Percentiles rank a stretch among this genome's conserved stretches.
Evolutionary conservation across 2,329 filamentous ascomycete species (phyloP).

Genomic region (Colletotrichum sp.): DNA sequence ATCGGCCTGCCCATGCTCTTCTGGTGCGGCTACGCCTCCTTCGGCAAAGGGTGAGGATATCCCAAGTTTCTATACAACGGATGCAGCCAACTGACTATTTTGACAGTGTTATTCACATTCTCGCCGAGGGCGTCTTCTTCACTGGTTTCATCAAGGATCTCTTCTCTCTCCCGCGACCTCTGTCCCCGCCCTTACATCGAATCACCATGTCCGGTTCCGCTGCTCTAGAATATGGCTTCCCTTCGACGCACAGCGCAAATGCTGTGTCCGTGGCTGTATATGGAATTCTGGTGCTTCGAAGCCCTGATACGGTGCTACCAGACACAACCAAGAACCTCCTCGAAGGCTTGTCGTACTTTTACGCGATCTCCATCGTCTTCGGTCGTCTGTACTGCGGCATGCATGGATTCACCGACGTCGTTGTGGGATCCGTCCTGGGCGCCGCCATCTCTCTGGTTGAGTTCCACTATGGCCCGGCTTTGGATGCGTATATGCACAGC

Average conservation of each 20-base stretch:
- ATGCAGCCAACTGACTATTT: not conserved
- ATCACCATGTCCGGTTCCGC: constrained; percentile 98
- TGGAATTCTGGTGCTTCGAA: constrained; percentile 72
- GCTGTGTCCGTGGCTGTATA: constrained; percentile 94
- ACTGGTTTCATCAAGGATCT: constrained; percentile 96
- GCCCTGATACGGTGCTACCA: constrained; percentile 66
- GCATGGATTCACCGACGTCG: constrained; percentile 95
- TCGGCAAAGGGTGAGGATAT: constrained; percentile 82
- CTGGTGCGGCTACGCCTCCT: constrained; percentile 88
- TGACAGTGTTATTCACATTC: constrained; percentile 71
- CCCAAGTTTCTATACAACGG: not conserved
- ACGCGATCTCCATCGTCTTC: constrained; percentile 86
- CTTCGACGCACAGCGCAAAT: constrained; percentile 96
- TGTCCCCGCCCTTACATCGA: constrained; percentile 89
- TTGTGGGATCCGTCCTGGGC: constrained; percentile 80
- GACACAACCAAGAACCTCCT: constrained; percentile 65
- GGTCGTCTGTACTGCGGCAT: constrained; percentile 97
- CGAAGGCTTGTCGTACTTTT: constrained; percentile 78
- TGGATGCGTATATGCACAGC: constrained; percentile 75
- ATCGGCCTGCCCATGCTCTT: constrained; percentile 91
- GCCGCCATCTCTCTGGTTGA: constrained; percentile 66
- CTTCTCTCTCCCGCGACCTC: constrained; percentile 86
- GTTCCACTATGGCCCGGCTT: constrained; percentile 62
- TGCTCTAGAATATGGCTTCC: constrained; percentile 95
- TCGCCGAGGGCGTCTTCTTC: constrained; percentile 81